Evolutionary conservation across 2,329 filamentous ascomycete genomes (phyloP), one percentile per base, ranked within the genome.

Genomic region (Saccharata proteae): DNA sequence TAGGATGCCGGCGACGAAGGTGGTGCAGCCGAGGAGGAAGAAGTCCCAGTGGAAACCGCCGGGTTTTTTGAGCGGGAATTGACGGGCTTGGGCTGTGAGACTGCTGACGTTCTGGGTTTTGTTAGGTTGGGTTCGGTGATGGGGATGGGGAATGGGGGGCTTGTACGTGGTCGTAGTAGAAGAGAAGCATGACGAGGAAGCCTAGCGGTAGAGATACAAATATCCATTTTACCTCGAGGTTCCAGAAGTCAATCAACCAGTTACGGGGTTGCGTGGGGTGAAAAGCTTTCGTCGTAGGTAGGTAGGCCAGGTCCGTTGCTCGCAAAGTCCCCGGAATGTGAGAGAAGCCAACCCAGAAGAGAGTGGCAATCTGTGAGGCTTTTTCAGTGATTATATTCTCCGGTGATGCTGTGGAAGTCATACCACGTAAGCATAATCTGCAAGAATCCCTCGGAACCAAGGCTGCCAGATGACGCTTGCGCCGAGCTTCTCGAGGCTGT

Each of bases 11-110:
- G 55, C 55, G 11, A 69, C 55, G 39, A 68, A 67, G 25, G 62
- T 68, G 5, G 65, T 69, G 42, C 58, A 64, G 4, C 66, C 66
- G 2, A 71, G 58, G 0, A 71, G 55, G 46, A 70, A 69, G 45
- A 70, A 68, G 45, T 70, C 67, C 67, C 67, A 70, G 43, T 70
- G 64, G 39, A 70, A 71, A 2, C 67, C 66, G 4, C 62, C 65
- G 1, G 67, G 66, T 37, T 71, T 70, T 39, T 60, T 64, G 17
- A 71, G 53, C 2, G 66, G 66, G 34, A 62, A 70, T 14, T 65
- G 57, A 16, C 60, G 58, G 4, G 64, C 65, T 47, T 70, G 67
- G 0, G 65, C 65, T 1, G 59, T 65, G 15, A 70, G 55, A 16
- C 62, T 67, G 39, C 61, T 66, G 29, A 70, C 64, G 22, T 64